Evolutionary conservation across 257 asterid species (phyloP).

Genomic region (Solanum piurae): DNA sequence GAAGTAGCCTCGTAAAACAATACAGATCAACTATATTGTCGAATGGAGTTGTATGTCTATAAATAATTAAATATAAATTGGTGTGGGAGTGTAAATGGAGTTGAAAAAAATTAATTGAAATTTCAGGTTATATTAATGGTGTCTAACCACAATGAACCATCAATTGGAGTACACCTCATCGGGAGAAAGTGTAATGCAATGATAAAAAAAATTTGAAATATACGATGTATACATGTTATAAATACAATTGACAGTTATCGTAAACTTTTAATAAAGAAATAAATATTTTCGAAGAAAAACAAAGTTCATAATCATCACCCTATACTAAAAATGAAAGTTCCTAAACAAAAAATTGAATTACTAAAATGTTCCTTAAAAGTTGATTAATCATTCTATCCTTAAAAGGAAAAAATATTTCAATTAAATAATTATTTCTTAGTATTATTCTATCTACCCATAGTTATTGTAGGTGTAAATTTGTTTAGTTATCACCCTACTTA

Average conservation of each 20-base stretch:
- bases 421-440: background rate
- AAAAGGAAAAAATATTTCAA: no score
- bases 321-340: background rate
- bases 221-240: background rate
- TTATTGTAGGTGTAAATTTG: background rate
- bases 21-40: background rate
- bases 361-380: background rate
- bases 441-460: background rate
- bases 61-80: background rate
- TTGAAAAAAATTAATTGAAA: background rate
- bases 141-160: background rate
- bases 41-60: background rate
- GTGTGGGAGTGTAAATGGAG: background rate
- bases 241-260: accelerated
- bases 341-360: background rate
- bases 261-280: background rate
- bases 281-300: background rate
- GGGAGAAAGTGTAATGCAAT: background rate
- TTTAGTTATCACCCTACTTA: background rate
- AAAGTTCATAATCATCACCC: background rate
- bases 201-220: no score
- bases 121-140: background rate
- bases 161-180: background rate
- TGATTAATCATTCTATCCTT: background rate
- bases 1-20: background rate